Evolutionary conservation across 306 rosid species (phyloP), one percentile per base, ranked within the genome.

Genomic region (Ormosia semicastrata): DNA sequence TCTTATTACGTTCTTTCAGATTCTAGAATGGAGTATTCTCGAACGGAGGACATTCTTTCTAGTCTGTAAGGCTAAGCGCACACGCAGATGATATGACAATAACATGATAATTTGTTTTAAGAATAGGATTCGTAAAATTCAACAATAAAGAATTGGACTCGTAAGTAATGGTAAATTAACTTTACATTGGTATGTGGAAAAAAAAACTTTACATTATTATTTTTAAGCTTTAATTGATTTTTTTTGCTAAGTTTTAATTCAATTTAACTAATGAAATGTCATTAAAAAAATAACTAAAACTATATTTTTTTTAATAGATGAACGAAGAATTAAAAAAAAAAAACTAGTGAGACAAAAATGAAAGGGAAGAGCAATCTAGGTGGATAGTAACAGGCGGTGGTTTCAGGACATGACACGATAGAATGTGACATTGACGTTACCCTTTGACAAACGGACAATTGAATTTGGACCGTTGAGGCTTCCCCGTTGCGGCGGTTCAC

Each of bases 391-490:
- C 58, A 15, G 17, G 24, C 71, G 40, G 80, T 69, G 82, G 43
- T 24, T 24, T 24, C 24, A 64, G 11, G 7, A 24, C 50, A 65
- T 34, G 71, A 30, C 29, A 57, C 58, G 10, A 9, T 39, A 8
- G 53, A 44, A 8, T 6, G 7, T 4, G 4, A 10, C 10, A 11
- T 43, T 0, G 47, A 70, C 12, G 24, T 40, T n/a, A 32, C 36
- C 43, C 12, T 2, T 4, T 7, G 0, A 32, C 77, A 11, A 63
- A 17, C 57, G 2, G 52, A 86, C 85, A 83, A 75, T 41, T 47
- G 2, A 76, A 49, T 73, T 81, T 40, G 24, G 73, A 83, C 88
- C 92, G 85, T 73, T 76, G 30, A 81, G 58, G 0, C 24, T 1
- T 24, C 24, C 24, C 24, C 24, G 1, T n/a, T 6, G 8, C 36